These are phyloP conservation scores for Striga asiatica DNA, from an alignment of 257 asterid species.

Conservation along the genomic window DNA sequence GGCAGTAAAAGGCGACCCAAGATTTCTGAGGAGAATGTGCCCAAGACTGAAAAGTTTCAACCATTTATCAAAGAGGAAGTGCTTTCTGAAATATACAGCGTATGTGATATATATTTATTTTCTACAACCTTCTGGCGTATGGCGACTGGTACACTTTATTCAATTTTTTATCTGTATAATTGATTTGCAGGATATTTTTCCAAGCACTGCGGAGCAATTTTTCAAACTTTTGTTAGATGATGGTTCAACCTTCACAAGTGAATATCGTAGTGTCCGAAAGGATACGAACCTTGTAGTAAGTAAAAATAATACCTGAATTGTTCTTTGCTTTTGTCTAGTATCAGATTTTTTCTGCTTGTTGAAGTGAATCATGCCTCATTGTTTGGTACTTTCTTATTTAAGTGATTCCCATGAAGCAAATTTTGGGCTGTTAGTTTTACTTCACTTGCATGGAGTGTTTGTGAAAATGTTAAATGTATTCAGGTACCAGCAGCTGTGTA, in stretches of 20 bases:
- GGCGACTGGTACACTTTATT: not conserved
- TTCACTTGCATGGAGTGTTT: not conserved
- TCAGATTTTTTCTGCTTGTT: constrained; percentile 1
- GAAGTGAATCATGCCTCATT: not conserved
- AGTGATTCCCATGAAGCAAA: not conserved
- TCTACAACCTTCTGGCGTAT: not conserved
- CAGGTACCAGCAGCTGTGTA: too few species aligned
- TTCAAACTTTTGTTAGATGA: constrained; percentile 61
- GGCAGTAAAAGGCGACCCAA: constrained; percentile 34
- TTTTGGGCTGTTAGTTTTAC: too few species aligned
- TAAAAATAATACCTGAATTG: constrained; percentile 4
- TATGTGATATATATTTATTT: constrained; percentile 21
- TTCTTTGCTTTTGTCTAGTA: not conserved
- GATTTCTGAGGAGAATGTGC: constrained; percentile 39
- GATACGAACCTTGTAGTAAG: constrained; percentile 72
- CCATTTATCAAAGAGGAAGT: constrained; percentile 78
- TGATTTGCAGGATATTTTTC: constrained; percentile 59
- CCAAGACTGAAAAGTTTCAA: constrained; percentile 41
- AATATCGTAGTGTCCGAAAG: constrained; percentile 60
- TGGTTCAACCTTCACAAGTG: constrained; percentile 63
- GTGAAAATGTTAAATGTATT: not conserved
- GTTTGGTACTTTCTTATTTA: not conserved
- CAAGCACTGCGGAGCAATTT: constrained; percentile 68
- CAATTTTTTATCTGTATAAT: constrained; percentile 5
- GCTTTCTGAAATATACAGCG: constrained; percentile 62